Evolutionary conservation across 805 yeast species (phyloP).

Genomic region (Maudiozyma bulderi): DNA sequence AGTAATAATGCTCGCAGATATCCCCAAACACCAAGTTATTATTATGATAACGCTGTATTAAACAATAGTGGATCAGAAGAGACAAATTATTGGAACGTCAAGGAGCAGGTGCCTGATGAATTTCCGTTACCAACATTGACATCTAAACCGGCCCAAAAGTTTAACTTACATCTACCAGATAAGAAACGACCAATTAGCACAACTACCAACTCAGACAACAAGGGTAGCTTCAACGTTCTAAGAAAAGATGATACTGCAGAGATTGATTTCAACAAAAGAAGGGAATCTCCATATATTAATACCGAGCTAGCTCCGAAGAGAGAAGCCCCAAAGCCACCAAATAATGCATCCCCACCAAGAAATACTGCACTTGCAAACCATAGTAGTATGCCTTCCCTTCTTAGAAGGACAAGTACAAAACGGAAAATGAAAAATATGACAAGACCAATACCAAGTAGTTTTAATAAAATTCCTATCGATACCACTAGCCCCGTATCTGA

Average conservation of each 20-base stretch:
- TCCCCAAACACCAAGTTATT: slow-evolving; percentile 29
- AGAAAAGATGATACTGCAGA: slow-evolving; percentile 55
- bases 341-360: slow-evolving; percentile 18
- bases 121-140: slow-evolving; percentile 8
- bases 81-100: slow-evolving; percentile 22
- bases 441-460: slow-evolving; percentile 15
- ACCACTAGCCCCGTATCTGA: slow-evolving; percentile 12
- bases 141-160: slow-evolving; percentile 4
- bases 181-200: not conserved
- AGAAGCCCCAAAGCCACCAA: slow-evolving; percentile 64
- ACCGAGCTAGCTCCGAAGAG: slow-evolving; percentile 58
- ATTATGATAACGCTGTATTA: slow-evolving; percentile 15
- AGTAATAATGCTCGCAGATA: slow-evolving; percentile 18
- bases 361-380: slow-evolving; percentile 10
- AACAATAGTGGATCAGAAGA: slow-evolving; percentile 13
- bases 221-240: slow-evolving; percentile 54
- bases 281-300: slow-evolving; percentile 61
- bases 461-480: slow-evolving; percentile 4
- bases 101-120: slow-evolving; percentile 14
- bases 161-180: slow-evolving; percentile 3
- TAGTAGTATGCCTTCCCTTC: slow-evolving; percentile 7
- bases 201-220: slow-evolving; percentile 10
- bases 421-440: slow-evolving; percentile 3
- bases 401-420: slow-evolving; percentile 13
- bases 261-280: slow-evolving; percentile 70